These are phyloP conservation scores for Colletotrichum echinochloae DNA, from an alignment of 2,329 filamentous ascomycete genomes.

Conservation along the genomic window DNA sequence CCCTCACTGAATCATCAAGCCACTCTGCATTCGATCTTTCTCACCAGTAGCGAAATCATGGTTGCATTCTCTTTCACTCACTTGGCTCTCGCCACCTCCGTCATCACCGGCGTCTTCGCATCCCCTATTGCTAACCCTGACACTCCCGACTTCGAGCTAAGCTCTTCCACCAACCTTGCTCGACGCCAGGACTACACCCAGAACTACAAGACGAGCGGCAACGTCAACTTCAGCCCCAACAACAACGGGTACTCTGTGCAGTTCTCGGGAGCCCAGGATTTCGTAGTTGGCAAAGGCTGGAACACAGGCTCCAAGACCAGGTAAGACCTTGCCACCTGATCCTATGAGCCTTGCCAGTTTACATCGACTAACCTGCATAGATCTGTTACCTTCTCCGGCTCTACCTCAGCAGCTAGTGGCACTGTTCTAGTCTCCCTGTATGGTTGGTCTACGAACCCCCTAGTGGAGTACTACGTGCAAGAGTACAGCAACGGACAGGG, in stretches of 20 bases:
- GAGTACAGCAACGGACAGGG: slow-evolving; percentile 48
- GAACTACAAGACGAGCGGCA: slow-evolving; percentile 4
- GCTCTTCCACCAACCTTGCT: neutral
- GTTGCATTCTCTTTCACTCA: neutral
- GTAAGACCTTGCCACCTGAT: neutral
- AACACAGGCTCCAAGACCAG: neutral
- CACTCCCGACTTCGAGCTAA: neutral
- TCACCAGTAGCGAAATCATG: neutral
- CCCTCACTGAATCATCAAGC: neutral
- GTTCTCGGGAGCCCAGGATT: neutral
- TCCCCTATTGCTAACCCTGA: neutral
- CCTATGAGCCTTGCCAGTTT: no score
- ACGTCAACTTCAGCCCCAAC: slow-evolving; percentile 42
- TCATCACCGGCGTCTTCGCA: neutral
- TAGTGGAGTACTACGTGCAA: slow-evolving; percentile 71
- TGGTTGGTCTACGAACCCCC: slow-evolving; percentile 63
- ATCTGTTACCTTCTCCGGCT: neutral
- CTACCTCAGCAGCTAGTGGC: neutral
- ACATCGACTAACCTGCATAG: neutral
- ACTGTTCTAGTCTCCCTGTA: neutral
- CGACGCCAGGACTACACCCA: slow-evolving; percentile 2
- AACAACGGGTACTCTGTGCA: neutral
- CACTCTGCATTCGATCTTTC: no score
- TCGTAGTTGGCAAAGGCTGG: slow-evolving; percentile 1
- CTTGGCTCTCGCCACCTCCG: neutral